Conservation (phyloP, 495 filamentous ascomycete genomes). For the Pseudomonodictys pantanalensis region DNA sequence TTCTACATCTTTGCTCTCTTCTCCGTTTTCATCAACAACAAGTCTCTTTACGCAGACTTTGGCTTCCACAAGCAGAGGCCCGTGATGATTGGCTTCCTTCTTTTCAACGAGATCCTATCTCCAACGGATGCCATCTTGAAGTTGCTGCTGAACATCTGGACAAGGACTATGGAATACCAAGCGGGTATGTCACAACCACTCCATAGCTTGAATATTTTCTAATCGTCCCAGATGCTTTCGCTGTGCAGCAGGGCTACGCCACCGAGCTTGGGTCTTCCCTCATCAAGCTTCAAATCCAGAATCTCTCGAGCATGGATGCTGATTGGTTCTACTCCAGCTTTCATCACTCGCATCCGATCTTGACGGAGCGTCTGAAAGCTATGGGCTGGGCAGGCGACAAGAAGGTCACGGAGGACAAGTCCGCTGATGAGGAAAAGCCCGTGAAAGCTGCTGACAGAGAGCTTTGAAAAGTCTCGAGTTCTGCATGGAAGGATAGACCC, state of each 20-base stretch:
- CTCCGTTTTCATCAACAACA: constrained; percentile 95
- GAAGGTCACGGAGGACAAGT: constrained; percentile 45
- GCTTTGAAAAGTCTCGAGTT: constrained; percentile 41
- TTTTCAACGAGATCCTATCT: constrained; percentile 90
- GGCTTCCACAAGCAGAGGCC: constrained; percentile 82
- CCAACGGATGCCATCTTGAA: constrained; percentile 91
- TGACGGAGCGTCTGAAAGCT: constrained; percentile 87
- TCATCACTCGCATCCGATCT: constrained; percentile 95
- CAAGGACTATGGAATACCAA: constrained; percentile 90
- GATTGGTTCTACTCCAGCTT: constrained; percentile 98
- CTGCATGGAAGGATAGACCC: neutral
- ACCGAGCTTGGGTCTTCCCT: constrained; percentile 78
- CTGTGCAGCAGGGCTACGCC: constrained; percentile 79
- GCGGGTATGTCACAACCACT: constrained; percentile 59
- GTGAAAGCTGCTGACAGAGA: constrained; percentile 58
- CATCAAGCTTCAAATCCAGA: constrained; percentile 97
- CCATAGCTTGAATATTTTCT: neutral
- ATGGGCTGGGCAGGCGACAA: constrained; percentile 74
- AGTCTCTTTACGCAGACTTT: constrained; percentile 83
- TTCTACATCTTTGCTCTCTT: constrained; percentile 97
- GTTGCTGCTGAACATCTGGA: constrained; percentile 92
- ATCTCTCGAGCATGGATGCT: constrained; percentile 96
- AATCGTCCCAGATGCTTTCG: constrained; percentile 65
- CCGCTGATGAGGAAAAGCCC: constrained; percentile 44
- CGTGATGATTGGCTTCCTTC: constrained; percentile 92